Evolutionary conservation across 495 filamentous ascomycete species (phyloP).

Genomic region (Platismatia glauca): DNA sequence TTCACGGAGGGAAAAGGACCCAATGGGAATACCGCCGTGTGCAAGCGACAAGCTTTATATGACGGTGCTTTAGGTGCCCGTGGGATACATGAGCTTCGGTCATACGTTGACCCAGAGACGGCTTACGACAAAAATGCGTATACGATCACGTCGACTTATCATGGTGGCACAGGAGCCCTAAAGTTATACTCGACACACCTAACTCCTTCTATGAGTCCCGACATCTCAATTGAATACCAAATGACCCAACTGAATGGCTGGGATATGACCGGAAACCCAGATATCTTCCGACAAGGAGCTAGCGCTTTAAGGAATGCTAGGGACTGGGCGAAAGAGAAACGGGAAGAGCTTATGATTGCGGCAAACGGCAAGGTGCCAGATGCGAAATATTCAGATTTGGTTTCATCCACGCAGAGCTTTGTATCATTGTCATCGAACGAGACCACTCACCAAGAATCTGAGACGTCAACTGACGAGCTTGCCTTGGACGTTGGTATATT

Average conservation of each 20-base stretch:
- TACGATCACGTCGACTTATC: no score
- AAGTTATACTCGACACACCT: neutral
- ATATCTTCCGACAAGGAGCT: constrained; percentile 27
- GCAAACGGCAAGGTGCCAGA: constrained; percentile 6
- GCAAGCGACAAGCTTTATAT: no score
- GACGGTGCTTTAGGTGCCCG: no score
- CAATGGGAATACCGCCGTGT: no score
- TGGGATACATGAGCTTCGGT: no score
- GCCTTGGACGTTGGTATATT: no score
- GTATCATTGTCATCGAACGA: constrained; percentile 6
- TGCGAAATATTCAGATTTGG: neutral
- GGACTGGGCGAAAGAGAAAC: constrained; percentile 25
- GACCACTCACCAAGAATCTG: neutral
- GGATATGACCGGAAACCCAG: constrained; percentile 21
- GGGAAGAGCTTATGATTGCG: no score
- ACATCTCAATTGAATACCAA: constrained; percentile 20
- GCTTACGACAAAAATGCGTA: no score
- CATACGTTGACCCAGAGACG: no score
- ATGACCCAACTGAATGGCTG: constrained; percentile 24
- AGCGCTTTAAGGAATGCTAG: no score
- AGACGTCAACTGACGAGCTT: no score
- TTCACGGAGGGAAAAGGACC: constrained; percentile 1
- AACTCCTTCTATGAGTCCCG: constrained; percentile 9
- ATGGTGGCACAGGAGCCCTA: neutral
- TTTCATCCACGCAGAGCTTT: constrained; percentile 9